phyloP scores from a whole-genome alignment of 768 basidiomycete species.

The Boletus edulis region DNA sequence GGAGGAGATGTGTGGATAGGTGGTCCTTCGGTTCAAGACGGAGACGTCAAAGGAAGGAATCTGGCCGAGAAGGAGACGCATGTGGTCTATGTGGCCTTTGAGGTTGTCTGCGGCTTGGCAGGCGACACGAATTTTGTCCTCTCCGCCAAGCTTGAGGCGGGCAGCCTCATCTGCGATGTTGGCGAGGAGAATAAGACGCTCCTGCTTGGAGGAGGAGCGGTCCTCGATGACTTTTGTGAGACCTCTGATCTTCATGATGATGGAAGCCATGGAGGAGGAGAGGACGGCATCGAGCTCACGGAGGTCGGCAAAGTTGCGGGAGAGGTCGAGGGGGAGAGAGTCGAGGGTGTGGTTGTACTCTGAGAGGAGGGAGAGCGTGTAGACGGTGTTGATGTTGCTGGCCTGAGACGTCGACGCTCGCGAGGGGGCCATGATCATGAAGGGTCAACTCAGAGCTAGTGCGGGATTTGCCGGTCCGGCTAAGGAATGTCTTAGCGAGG shows the following conservation, averaged over 20 bases:
- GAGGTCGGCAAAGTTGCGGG: conserved; percentile 91
- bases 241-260: conserved; percentile 74
- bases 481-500: too few relatives aligned
- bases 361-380: conserved; percentile 66
- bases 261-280: conserved; percentile 77
- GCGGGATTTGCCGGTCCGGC: conserved; percentile 33
- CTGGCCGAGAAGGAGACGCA: conserved; percentile 57
- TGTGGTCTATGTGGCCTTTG: conserved; percentile 59
- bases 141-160: conserved; percentile 88
- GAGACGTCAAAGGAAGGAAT: conserved; percentile 63
- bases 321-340: conserved; percentile 90
- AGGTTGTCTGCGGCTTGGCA: conserved; percentile 89
- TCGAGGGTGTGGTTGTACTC: conserved; percentile 93
- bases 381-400: conserved; percentile 43
- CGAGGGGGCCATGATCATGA: conserved; percentile 36
- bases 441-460: not conserved
- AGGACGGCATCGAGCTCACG: conserved; percentile 98
- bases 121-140: conserved; percentile 97
- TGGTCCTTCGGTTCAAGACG: conserved; percentile 57
- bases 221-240: conserved; percentile 79
- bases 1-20: conserved; percentile 73
- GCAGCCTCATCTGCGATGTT: conserved; percentile 95
- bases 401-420: conserved; percentile 29
- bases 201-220: conserved; percentile 54
- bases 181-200: conserved; percentile 81